These are phyloP conservation scores for Zasmidium angulare DNA, from an alignment of 2,329 filamentous ascomycete species.

Conservation along the genomic window DNA sequence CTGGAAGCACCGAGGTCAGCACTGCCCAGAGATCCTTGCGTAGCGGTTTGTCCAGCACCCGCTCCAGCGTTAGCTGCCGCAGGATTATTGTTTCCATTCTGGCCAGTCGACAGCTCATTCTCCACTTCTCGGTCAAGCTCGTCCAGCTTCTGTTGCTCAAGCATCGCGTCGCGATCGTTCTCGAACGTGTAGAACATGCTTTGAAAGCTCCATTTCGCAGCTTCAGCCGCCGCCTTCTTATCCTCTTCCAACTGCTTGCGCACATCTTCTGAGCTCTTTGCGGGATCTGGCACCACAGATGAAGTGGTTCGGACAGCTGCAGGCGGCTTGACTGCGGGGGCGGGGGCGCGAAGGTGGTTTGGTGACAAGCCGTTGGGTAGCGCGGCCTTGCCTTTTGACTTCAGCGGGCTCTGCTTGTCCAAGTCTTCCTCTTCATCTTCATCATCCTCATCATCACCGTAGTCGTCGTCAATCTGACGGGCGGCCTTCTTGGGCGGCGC, in stretches of 20 bases:
- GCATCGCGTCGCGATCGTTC: constrained; percentile 92
- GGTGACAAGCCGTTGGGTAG: constrained; percentile 58
- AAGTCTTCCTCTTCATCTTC: constrained; percentile 49
- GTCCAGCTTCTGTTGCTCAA: constrained; percentile 95
- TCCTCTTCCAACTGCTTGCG: constrained; percentile 91
- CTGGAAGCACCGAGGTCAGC: constrained; percentile 95
- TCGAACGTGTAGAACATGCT: constrained; percentile 94
- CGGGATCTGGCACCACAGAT: constrained; percentile 52
- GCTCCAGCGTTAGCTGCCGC: constrained; percentile 49
- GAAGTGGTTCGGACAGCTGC: constrained; percentile 58
- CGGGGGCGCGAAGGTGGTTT: constrained; percentile 67
- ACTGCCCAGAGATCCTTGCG: constrained; percentile 86
- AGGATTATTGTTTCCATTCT: constrained; percentile 51
- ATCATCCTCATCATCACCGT: constrained; percentile 76
- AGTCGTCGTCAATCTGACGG: constrained; percentile 78
- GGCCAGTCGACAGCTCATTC: constrained; percentile 77
- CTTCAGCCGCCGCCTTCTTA: constrained; percentile 85
- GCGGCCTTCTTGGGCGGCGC: constrained; percentile 69
- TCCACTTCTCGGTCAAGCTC: constrained; percentile 96
- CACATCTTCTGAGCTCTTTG: constrained; percentile 79
- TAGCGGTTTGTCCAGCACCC: constrained; percentile 56
- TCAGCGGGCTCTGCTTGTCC: constrained; percentile 49
- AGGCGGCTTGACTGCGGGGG: constrained; percentile 63
- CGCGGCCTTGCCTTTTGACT: constrained; percentile 55
- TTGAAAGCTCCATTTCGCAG: constrained; percentile 85